A percentile compares a stretch with the other conserved stretches of the same genome.
phyloP scores from a whole-genome alignment of 257 asterid genomes.

The Rauvolfia tetraphylla region DNA sequence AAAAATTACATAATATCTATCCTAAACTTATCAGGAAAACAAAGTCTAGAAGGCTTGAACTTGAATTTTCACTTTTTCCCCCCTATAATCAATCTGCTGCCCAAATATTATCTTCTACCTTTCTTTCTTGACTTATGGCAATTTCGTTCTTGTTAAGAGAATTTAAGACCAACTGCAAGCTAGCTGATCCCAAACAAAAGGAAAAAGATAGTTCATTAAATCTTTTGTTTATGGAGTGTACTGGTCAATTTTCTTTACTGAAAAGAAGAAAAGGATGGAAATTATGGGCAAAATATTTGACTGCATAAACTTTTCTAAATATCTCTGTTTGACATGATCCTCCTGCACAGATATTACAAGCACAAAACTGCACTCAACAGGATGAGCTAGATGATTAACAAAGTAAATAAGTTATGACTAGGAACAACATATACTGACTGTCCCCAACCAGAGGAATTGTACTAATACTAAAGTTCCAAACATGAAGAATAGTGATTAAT shows the following conservation, averaged over 20 bases:
- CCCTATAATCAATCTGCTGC: not conserved
- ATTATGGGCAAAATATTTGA: not conserved
- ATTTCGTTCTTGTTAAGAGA: not conserved
- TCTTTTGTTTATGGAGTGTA: not conserved
- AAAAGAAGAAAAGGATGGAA: not conserved
- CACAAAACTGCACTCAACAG: too few relatives aligned
- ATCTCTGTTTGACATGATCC: too few relatives aligned
- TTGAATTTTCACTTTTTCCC: not conserved
- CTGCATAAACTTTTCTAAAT: too few relatives aligned
- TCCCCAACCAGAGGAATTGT: too few relatives aligned
- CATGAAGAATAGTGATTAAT: too few relatives aligned
- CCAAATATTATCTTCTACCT: not conserved
- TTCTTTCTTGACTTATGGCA: not conserved
- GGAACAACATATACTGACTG: too few relatives aligned
- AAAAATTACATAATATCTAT: not conserved
- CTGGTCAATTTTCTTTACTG: not conserved
- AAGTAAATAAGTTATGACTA: too few relatives aligned
- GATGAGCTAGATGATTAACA: too few relatives aligned
- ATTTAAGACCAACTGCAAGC: not conserved
- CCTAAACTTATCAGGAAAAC: not conserved
- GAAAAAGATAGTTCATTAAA: not conserved
- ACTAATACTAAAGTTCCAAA: too few relatives aligned
- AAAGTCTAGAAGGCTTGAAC: not conserved
- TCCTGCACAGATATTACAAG: too few relatives aligned
- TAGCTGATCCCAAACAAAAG: not conserved